Evolutionary conservation across 179 eudicot genomes (phyloP).

Genomic region (Vitellaria paradoxa): DNA sequence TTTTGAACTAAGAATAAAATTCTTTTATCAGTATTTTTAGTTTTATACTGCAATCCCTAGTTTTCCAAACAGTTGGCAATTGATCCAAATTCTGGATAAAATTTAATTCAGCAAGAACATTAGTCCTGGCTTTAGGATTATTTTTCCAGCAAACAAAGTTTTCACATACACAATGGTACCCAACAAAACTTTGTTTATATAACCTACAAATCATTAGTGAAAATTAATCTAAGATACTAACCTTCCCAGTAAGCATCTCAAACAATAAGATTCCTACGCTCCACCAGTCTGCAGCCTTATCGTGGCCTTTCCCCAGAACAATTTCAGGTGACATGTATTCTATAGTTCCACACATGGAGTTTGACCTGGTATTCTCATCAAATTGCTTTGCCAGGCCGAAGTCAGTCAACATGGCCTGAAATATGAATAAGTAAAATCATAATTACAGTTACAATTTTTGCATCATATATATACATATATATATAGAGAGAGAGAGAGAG

Average conservation of each 20-base stretch:
- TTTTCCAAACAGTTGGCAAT: too few relatives aligned
- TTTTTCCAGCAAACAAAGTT: neutral
- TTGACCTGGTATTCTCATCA: conserved; percentile 72
- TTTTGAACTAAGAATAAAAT: too few relatives aligned
- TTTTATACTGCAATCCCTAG: too few relatives aligned
- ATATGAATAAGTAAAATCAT: neutral
- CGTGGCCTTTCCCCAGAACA: conserved; percentile 83
- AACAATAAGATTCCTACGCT: conserved; percentile 80
- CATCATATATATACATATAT: neutral
- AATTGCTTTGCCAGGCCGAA: conserved; percentile 88
- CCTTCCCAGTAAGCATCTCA: conserved; percentile 97
- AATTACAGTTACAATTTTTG: neutral
- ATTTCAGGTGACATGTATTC: conserved; percentile 98
- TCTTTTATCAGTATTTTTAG: too few relatives aligned
- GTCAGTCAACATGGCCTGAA: conserved; percentile 78
- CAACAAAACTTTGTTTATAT: neutral
- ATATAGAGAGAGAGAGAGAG: conserved; percentile 19
- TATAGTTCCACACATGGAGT: conserved; percentile 85
- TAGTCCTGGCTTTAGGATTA: neutral
- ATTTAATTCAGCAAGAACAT: neutral
- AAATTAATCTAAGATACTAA: conserved; percentile 9
- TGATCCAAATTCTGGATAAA: neutral
- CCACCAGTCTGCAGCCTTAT: conserved; percentile 98
- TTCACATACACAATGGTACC: neutral
- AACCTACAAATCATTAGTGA: neutral